A percentile compares a stretch with the other conserved stretches of the same genome.
Conservation (phyloP, 1,139 yeast genomes). For the Hemisphaericaspora lyxosophila region DNA sequence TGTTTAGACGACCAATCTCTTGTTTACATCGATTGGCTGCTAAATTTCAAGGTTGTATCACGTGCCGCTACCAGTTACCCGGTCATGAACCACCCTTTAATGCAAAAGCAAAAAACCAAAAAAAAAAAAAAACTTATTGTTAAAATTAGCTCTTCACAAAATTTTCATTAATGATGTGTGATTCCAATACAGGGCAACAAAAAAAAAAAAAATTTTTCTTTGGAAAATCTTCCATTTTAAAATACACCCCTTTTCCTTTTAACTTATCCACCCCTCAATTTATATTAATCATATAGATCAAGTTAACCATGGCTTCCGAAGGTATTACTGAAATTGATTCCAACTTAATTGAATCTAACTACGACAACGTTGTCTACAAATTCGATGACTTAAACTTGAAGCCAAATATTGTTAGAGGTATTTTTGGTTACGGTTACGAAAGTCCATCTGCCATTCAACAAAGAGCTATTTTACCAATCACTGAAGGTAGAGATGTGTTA, state of each 20-base stretch:
- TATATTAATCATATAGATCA: constrained; percentile 1
- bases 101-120: too few species aligned
- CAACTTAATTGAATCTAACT: constrained; percentile 89
- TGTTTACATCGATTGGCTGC: too few species aligned
- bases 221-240: background rate
- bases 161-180: background rate
- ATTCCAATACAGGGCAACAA: background rate
- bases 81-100: too few species aligned
- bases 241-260: background rate
- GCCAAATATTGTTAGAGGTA: constrained; percentile 78
- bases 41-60: too few species aligned
- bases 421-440: constrained; percentile 98
- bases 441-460: constrained; percentile 97
- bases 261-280: too few species aligned
- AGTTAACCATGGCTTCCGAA: constrained; percentile 30
- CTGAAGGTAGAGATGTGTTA: constrained; percentile 94
- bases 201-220: too few species aligned
- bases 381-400: constrained; percentile 86
- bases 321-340: constrained; percentile 84
- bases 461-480: constrained; percentile 95
- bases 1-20: too few species aligned
- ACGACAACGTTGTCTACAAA: constrained; percentile 91
- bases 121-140: too few species aligned
- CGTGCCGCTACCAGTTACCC: too few species aligned
- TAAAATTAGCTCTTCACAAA: too few species aligned